phyloP scores from a whole-genome alignment of 2,329 filamentous ascomycete genomes.

The Fusarium sacchari region DNA sequence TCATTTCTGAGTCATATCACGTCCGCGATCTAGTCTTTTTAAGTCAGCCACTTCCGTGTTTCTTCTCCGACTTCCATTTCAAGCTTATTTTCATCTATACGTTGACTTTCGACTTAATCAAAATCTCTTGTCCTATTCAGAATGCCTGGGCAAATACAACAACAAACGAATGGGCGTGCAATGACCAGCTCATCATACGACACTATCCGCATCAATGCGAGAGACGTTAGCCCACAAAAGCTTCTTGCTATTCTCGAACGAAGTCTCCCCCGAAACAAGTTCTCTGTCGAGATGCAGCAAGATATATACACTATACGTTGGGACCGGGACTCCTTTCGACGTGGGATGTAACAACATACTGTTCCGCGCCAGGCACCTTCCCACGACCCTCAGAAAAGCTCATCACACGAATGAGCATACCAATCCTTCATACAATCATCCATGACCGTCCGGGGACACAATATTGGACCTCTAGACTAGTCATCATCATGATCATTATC shows the following conservation, averaged over 20 bases:
- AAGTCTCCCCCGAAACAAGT: background rate
- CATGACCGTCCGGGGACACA: background rate
- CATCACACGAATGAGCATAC: too few species aligned
- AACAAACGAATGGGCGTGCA: background rate
- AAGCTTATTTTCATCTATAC: background rate
- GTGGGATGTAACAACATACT: background rate
- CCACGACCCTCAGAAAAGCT: background rate
- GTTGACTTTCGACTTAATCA: background rate
- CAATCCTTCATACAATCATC: too few species aligned
- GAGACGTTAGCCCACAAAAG: background rate
- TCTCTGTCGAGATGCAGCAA: background rate
- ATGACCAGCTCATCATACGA: background rate
- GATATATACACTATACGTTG: background rate
- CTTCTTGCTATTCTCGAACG: background rate
- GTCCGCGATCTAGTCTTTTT: background rate
- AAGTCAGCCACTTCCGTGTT: background rate
- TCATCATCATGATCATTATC: too few species aligned
- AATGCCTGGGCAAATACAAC: background rate
- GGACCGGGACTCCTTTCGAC: background rate
- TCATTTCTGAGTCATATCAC: background rate
- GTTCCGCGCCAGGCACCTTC: background rate
- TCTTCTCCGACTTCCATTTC: background rate
- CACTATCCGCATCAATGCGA: background rate
- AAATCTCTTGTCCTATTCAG: too few species aligned
- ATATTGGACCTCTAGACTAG: background rate